phyloP scores from a whole-genome alignment of 352 stramenopile genomes.

The Globisporangium lucens region DNA sequence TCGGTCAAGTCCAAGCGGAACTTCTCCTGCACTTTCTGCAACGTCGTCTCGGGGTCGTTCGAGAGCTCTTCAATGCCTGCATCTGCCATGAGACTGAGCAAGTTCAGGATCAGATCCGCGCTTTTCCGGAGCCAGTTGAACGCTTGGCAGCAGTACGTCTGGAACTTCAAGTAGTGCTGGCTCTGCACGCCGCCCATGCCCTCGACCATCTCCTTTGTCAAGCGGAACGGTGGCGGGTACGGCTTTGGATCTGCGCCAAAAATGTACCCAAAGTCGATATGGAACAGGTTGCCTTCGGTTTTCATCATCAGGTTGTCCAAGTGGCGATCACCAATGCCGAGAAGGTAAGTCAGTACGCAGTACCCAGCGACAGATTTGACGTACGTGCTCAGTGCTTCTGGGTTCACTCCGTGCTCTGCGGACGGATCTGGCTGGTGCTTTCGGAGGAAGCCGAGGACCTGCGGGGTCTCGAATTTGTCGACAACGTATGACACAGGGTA shows the following conservation, averaged over 20 bases:
- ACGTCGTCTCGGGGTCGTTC: conserved; percentile 75
- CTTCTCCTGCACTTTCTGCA: conserved; percentile 93
- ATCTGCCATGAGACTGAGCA: conserved; percentile 99
- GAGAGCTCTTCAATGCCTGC: conserved; percentile 95
- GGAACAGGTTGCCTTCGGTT: conserved; percentile 96
- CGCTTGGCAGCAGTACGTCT: conserved; percentile 91
- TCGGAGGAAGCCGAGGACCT: conserved; percentile 88
- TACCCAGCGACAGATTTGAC: conserved; percentile 98
- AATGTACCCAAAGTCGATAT: conserved; percentile 99
- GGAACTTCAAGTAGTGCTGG: conserved; percentile 92
- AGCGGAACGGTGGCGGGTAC: conserved; percentile 96
- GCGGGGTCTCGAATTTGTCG: conserved; percentile 90
- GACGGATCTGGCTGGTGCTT: conserved; percentile 84
- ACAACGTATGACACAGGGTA: conserved; percentile 96
- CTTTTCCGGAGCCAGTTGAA: conserved; percentile 96
- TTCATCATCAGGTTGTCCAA: conserved; percentile 99
- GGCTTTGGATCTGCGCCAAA: conserved; percentile 99
- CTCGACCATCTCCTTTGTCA: conserved; percentile 98
- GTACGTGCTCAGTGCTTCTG: conserved; percentile 94
- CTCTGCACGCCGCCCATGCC: conserved; percentile 93
- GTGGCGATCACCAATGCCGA: conserved; percentile 99
- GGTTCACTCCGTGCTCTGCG: conserved; percentile 86
- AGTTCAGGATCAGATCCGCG: conserved; percentile 97
- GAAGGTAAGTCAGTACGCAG: conserved; percentile 99
- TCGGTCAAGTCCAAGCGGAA: conserved; percentile 97